Evolutionary conservation across 768 basidiomycete species (phyloP).

Genomic region (Gloeophyllum trabeum): DNA sequence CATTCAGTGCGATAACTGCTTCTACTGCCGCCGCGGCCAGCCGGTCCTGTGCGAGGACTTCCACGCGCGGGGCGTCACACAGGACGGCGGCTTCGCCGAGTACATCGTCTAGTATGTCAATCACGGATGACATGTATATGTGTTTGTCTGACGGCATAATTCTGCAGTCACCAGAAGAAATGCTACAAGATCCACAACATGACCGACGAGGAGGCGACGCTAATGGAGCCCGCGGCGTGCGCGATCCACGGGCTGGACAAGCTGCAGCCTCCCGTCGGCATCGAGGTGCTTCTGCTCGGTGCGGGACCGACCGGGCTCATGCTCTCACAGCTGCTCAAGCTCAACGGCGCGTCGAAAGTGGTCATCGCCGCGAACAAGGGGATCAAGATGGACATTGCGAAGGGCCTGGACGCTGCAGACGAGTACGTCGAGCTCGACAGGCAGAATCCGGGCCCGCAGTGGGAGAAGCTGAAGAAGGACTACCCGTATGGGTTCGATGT

Average conservation of each 20-base stretch:
- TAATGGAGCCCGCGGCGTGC: conserved; percentile 85
- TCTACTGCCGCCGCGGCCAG: conserved; percentile 81
- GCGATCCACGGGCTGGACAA: conserved; percentile 90
- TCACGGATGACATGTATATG: not conserved
- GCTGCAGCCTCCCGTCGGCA: conserved; percentile 69
- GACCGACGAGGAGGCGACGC: conserved; percentile 76
- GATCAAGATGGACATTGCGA: conserved; percentile 30
- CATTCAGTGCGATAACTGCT: conserved; percentile 68
- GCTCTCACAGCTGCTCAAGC: conserved; percentile 28
- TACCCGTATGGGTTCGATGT: conserved; percentile 35
- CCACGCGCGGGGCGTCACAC: conserved; percentile 65
- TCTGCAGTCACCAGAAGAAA: conserved; percentile 51
- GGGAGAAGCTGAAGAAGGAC: conserved; percentile 27
- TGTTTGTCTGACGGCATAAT: not conserved
- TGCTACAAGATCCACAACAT: conserved; percentile 84
- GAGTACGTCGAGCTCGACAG: conserved; percentile 30
- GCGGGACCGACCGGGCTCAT: conserved; percentile 72
- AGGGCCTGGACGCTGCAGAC: conserved; percentile 25
- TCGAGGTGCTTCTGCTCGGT: conserved; percentile 77
- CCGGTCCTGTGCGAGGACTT: conserved; percentile 80
- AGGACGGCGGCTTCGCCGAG: conserved; percentile 83
- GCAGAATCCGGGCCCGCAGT: conserved; percentile 22
- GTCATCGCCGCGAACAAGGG: conserved; percentile 25
- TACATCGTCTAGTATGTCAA: conserved; percentile 68
- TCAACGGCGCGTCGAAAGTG: conserved; percentile 12